Conservation (phyloP, 495 filamentous ascomycete species). For the Penicillium daleae region DNA sequence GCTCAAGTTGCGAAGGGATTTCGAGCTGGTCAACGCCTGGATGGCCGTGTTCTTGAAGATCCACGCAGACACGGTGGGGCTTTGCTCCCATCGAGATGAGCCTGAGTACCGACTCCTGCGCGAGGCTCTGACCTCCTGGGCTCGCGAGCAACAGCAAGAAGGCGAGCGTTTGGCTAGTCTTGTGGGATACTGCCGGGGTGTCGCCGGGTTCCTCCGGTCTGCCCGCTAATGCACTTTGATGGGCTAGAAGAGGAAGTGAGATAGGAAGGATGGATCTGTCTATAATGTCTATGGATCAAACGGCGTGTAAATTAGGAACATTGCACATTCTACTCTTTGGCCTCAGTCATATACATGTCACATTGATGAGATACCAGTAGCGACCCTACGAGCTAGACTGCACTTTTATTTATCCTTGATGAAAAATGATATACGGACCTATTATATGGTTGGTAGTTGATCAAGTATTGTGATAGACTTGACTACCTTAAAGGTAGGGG, state of each 20-base stretch:
- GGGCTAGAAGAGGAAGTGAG: neutral
- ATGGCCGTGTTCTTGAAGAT: constrained; percentile 88
- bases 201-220: constrained; percentile 85
- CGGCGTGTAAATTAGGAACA: constrained; percentile 2
- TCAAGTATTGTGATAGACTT: too few species aligned
- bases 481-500: neutral
- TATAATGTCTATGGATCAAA: neutral
- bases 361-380: neutral
- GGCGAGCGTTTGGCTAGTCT: constrained; percentile 70
- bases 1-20: constrained; percentile 71
- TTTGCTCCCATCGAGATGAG: constrained; percentile 49
- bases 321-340: neutral
- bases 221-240: constrained; percentile 33
- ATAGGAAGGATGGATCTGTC: neutral
- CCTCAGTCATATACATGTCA: neutral
- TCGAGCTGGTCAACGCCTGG: constrained; percentile 93
- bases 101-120: constrained; percentile 45
- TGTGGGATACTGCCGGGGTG: constrained; percentile 84
- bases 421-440: neutral
- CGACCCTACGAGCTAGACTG: neutral
- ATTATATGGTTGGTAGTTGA: neutral
- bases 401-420: neutral
- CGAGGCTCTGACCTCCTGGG: constrained; percentile 64
- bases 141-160: constrained; percentile 66
- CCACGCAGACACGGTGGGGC: constrained; percentile 63